Percentiles rank a stretch among this genome's conserved stretches.
Evolutionary conservation across 768 basidiomycete genomes (phyloP).

Genomic region (Lyophyllum shimeji): DNA sequence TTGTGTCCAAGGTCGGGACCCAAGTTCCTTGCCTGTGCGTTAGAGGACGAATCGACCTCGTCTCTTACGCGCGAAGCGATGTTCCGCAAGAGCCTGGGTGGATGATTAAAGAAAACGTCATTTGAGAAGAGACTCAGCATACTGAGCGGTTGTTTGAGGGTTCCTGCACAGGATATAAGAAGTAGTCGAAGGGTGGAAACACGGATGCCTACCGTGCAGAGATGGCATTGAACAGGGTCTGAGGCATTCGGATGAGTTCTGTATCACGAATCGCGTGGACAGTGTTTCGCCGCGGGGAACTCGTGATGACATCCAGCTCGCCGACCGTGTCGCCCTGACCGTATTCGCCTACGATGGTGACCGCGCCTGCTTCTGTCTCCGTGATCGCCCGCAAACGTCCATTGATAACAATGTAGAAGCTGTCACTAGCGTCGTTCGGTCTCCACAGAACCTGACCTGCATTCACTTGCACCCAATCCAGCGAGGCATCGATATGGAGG

Average conservation of each 20-base stretch:
- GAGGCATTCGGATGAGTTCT: constrained; percentile 95
- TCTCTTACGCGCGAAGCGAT: constrained; percentile 91
- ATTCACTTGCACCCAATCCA: constrained; percentile 98
- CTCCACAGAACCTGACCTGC: constrained; percentile 96
- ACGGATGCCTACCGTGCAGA: constrained; percentile 62
- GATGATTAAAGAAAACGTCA: constrained; percentile 2
- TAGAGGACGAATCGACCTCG: constrained; percentile 69
- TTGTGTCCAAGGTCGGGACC: constrained; percentile 67
- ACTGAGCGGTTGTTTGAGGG: constrained; percentile 85
- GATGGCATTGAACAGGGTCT: constrained; percentile 97
- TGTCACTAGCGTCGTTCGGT: constrained; percentile 86
- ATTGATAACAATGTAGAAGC: constrained; percentile 98
- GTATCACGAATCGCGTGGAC: constrained; percentile 98
- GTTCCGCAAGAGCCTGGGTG: constrained; percentile 67
- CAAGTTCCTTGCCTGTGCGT: constrained; percentile 47
- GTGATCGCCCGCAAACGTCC: constrained; percentile 90
- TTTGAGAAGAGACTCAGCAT: constrained; percentile 21
- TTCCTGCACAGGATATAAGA: constrained; percentile 44
- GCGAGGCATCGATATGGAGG: constrained; percentile 91
- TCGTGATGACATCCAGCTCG: constrained; percentile 96
- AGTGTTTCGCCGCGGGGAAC: constrained; percentile 80
- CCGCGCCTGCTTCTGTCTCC: constrained; percentile 73
- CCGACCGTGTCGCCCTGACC: constrained; percentile 98
- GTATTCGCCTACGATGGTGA: constrained; percentile 88
- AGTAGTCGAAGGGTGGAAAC: neutral